Evolutionary conservation across 139 green algal genomes (phyloP), one percentile per base, ranked within the genome.

Genomic region (Nannochloris sp.): DNA sequence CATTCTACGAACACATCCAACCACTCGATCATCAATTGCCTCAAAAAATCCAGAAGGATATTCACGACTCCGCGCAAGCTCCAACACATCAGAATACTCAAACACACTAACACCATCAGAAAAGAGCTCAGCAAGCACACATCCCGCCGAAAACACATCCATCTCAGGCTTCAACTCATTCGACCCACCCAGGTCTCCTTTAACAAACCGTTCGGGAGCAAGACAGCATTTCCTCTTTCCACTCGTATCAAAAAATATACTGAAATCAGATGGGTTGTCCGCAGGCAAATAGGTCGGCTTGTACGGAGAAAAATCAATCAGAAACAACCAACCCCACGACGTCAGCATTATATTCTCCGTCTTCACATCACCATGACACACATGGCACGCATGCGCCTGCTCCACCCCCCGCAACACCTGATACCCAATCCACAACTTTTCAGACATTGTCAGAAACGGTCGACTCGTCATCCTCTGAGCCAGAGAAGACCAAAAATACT

Each of bases 181-280:
- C 19, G 7, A 23, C 11, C 34, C 25, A 1, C 15, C 27, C 3
- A 54, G 15, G 2, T 19, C 15, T 7, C 46, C 48, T 46, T 69
- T 58, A 24, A 62, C 51, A 68, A 97, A 96, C 11, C 90, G 77
- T 76, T 96, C 89, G 0, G 93, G 93, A 1, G 93, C 93, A 4
- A 98, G 67, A 77, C 92, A 97, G 67, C 91, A 97, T 23, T 88
- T 84, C 40, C 91, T 69, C n/a, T 87, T 71, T 14, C 88, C 76
- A 7, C 81, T 75, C 1, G 87, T 93, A 81, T 98, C 91, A 70
- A 98, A 98, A 83, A 90, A 98, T 69, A 94, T 96, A 5, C 87
- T 96, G 60, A 96, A 98, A 74, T 96, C 91, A 18, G 90, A 86
- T 8, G 92, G 91, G 75, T 98, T 96, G 78, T 98, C 92, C 3